Conservation (phyloP, 495 filamentous ascomycete genomes). For the Lepidopterella palustris region DNA sequence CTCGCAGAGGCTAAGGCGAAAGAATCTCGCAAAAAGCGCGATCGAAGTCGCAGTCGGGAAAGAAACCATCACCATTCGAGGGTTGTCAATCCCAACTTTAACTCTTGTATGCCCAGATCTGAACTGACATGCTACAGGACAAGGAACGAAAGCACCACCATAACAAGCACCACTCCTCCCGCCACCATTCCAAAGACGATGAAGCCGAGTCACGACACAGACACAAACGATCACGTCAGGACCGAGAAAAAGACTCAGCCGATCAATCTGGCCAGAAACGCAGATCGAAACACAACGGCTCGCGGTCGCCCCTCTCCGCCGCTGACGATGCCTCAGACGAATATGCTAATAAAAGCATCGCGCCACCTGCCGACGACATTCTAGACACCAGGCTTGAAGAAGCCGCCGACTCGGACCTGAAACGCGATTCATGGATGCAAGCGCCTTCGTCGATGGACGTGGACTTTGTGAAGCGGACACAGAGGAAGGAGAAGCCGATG, state of each 20-base stretch:
- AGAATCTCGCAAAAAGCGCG: constrained; percentile 20
- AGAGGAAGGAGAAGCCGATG: constrained; percentile 44
- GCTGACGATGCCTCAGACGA: constrained; percentile 24
- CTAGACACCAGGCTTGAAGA: constrained; percentile 30
- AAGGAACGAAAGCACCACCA: constrained; percentile 31
- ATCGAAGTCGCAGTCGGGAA: constrained; percentile 27
- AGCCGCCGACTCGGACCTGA: constrained; percentile 30
- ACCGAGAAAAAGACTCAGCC: constrained; percentile 34
- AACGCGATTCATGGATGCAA: constrained; percentile 92
- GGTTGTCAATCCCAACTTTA: too few relatives aligned
- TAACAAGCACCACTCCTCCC: constrained; percentile 44
- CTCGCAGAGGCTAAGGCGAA: constrained; percentile 32
- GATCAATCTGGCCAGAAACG: constrained; percentile 16
- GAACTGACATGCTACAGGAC: constrained; percentile 3
- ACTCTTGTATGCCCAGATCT: neutral
- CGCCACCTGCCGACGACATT: constrained; percentile 38
- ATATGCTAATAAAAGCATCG: constrained; percentile 23
- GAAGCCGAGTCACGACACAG: constrained; percentile 42
- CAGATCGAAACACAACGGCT: constrained; percentile 21
- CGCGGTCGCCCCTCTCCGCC: constrained; percentile 6
- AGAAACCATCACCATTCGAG: constrained; percentile 24
- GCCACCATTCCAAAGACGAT: constrained; percentile 35
- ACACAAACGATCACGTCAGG: constrained; percentile 50
- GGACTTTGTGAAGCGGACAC: constrained; percentile 70
- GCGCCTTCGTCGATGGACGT: constrained; percentile 73